Evolutionary conservation across 192 early-diverging fungal species (phyloP), one percentile per base, ranked within the genome.

Genomic region (Backusella parvicylindrica): DNA sequence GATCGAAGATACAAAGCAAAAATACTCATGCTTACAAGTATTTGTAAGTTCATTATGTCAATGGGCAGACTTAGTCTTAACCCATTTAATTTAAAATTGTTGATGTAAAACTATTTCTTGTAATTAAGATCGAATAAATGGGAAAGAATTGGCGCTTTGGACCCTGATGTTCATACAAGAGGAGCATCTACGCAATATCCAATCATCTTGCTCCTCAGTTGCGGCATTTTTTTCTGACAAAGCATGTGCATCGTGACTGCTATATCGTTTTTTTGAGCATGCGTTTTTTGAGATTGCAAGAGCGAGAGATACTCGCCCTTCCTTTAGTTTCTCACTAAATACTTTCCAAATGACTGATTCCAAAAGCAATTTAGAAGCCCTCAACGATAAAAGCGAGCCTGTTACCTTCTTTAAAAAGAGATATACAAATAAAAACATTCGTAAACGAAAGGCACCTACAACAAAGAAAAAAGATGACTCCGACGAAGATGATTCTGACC

Each of bases 391-490:
- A 6, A 38, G 47, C 43, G 76, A 70, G 0, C 84, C 83, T 38
- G 85, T 86, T 2, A 79, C 86, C 15, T 84, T 89, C 71, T 89
- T 89, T 72, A 89, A 89, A 76, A 89, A 89, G 75, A 77, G 87
- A 49, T 67, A 71, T 33, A 79, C 79, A 47, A 82, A 73, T 47
- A 88, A 86, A 73, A 88, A 87, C 37, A 75, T 88, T 38, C 78
- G 85, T n/a, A 89, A 89, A 73, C 81, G 88, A 33, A 83, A 88
- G 63, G 72, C 33, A 47, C 70, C n/a, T 30, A 33, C 68, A 73
- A 49, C 38, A 26, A 75, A 65, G 78, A 21, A 37, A 18, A 72
- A n/a, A 16, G 75, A 72, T 7, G 80, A 79, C 40, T 70, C 68
- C 5, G 68, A 70, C 12, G 7, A 18, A 2, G 83, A 82, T 18